Percentiles rank a stretch among this genome's conserved stretches.
These are phyloP conservation scores for Yamadazyma jaroonii DNA, from an alignment of 1,139 yeast species.

Conservation along the genomic window DNA sequence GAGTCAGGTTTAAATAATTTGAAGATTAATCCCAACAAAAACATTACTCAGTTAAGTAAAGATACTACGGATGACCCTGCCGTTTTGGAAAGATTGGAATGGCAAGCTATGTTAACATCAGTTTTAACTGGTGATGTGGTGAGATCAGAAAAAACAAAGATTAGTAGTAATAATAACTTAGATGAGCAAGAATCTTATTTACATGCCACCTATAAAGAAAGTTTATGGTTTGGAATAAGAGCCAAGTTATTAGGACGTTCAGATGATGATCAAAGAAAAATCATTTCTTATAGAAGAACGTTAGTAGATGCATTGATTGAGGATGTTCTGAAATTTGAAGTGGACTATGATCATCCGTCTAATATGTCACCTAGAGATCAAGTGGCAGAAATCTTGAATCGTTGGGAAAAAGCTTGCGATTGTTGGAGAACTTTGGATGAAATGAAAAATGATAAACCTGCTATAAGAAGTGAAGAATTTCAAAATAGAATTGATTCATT, in stretches of 20 bases:
- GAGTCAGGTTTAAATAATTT: constrained; percentile 20
- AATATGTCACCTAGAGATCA: constrained; percentile 40
- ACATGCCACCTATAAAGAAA: constrained; percentile 65
- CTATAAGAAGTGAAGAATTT: constrained; percentile 64
- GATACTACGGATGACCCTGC: constrained; percentile 57
- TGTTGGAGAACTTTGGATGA: constrained; percentile 80
- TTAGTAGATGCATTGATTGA: constrained; percentile 72
- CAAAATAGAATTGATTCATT: constrained; percentile 69
- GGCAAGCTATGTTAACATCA: constrained; percentile 92
- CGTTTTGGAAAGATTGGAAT: constrained; percentile 79
- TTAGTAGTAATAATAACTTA: constrained; percentile 46
- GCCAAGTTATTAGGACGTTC: constrained; percentile 83
- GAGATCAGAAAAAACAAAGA: constrained; percentile 82
- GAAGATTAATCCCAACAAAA: constrained; percentile 31
- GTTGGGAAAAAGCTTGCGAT: constrained; percentile 67
- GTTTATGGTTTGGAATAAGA: constrained; percentile 75
- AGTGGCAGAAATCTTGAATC: constrained; percentile 55
- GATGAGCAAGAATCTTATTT: constrained; percentile 48
- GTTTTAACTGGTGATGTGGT: constrained; percentile 95
- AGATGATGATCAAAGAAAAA: constrained; percentile 72
- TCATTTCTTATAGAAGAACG: constrained; percentile 70
- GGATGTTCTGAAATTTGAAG: constrained; percentile 64
- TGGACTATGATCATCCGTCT: constrained; percentile 37
- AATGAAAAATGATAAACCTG: constrained; percentile 76
- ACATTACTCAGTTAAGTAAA: constrained; percentile 39